These are phyloP conservation scores for Boletus pseudopeckii DNA, from an alignment of 768 basidiomycete genomes.

Conservation along the genomic window DNA sequence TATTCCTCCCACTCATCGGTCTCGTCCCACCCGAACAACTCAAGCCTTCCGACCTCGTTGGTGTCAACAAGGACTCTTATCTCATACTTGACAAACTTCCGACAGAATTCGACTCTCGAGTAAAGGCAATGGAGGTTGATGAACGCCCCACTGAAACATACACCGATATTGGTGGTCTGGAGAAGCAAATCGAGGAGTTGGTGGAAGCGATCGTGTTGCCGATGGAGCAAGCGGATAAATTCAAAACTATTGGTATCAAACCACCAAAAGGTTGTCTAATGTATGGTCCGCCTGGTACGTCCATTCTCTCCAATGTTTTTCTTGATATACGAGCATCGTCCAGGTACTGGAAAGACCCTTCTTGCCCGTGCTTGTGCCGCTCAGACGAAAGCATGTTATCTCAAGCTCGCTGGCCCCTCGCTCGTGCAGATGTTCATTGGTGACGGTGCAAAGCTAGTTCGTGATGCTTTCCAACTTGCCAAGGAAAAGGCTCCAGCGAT, in stretches of 20 bases:
- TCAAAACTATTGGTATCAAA: constrained; percentile 96
- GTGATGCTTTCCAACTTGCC: constrained; percentile 96
- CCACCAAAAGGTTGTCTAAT: constrained; percentile 98
- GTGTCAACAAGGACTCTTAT: constrained; percentile 99
- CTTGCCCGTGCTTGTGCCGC: constrained; percentile 97
- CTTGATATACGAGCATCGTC: background rate
- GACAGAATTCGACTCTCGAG: constrained; percentile 95
- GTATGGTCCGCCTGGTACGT: constrained; percentile 94
- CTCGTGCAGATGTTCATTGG: constrained; percentile 99
- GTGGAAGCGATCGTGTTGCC: constrained; percentile 98
- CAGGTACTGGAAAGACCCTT: constrained; percentile 95
- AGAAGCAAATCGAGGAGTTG: constrained; percentile 98
- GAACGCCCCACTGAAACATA: constrained; percentile 97
- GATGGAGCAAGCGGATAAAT: constrained; percentile 98
- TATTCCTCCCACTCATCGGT: constrained; percentile 97
- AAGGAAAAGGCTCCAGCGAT: constrained; percentile 99
- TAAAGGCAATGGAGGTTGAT: constrained; percentile 99
- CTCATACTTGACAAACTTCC: constrained; percentile 94
- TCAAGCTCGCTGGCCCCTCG: constrained; percentile 96
- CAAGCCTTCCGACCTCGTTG: constrained; percentile 90
- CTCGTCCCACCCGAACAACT: constrained; percentile 92
- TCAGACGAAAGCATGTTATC: constrained; percentile 95
- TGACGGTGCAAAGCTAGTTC: constrained; percentile 97
- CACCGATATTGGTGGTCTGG: constrained; percentile 95
- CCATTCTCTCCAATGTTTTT: background rate